Evolutionary conservation across 345 rosid genomes (phyloP).

Genomic region (Ailanthus altissimus): DNA sequence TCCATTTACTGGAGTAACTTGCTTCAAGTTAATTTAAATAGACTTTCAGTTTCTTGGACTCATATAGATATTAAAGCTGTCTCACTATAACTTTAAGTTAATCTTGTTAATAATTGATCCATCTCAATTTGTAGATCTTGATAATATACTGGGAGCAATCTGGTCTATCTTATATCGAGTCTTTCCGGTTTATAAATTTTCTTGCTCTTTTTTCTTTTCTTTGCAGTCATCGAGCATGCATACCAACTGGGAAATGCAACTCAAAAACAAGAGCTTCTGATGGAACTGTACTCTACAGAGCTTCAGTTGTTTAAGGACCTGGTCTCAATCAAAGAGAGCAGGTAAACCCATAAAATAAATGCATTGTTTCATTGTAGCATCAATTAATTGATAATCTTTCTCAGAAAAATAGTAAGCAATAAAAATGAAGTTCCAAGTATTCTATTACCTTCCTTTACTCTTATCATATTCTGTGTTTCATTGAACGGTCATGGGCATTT

Average conservation of each 20-base stretch:
- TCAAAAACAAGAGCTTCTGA: conserved; percentile 88
- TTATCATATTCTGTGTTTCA: background rate
- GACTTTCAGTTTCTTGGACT: background rate
- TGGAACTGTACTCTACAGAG: conserved; percentile 86
- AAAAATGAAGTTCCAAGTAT: background rate
- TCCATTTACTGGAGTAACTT: background rate
- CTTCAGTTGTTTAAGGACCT: conserved; percentile 86
- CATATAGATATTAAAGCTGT: background rate
- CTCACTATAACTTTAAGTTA: background rate
- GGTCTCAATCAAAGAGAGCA: conserved; percentile 58
- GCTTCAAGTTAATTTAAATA: background rate
- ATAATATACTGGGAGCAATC: background rate
- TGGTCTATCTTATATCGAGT: background rate
- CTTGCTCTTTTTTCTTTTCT: conserved; percentile 15
- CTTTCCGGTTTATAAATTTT: background rate
- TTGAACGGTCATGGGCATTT: background rate
- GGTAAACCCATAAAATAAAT: conserved; percentile 39
- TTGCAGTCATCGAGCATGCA: conserved; percentile 80
- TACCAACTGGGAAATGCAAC: conserved; percentile 71
- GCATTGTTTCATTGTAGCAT: background rate
- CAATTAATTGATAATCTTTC: background rate
- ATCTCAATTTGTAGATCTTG: background rate
- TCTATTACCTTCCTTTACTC: background rate
- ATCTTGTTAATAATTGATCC: background rate
- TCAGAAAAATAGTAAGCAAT: background rate